Conservation (phyloP, 2,329 filamentous ascomycete species). For the Pseudogymnoascus sp. region DNA sequence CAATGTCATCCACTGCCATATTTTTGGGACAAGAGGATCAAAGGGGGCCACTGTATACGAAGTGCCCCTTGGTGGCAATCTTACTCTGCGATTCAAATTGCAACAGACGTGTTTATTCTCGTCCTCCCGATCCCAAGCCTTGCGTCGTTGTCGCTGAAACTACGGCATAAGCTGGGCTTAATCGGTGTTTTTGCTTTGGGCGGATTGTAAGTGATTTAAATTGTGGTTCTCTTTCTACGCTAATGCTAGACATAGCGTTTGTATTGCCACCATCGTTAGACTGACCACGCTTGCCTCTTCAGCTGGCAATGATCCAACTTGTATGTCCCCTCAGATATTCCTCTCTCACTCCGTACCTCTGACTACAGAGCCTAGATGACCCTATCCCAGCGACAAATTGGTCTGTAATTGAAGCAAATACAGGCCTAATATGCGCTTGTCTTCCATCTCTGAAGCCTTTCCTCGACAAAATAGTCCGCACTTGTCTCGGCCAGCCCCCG, state of each 20-base stretch:
- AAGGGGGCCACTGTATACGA: constrained; percentile 32
- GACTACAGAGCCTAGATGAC: constrained; percentile 16
- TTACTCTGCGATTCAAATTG: constrained; percentile 35
- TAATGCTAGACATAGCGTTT: constrained; percentile 11
- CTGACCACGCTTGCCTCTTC: constrained; percentile 6
- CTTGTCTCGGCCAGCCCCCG: neutral
- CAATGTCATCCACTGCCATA: constrained; percentile 33
- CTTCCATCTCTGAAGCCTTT: constrained; percentile 20
- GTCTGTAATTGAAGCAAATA: constrained; percentile 31
- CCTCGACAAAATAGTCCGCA: neutral
- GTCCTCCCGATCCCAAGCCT: constrained; percentile 33
- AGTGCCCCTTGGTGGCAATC: constrained; percentile 32
- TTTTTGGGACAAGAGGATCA: constrained; percentile 32
- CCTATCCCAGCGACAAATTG: constrained; percentile 28
- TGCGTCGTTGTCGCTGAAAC: constrained; percentile 27
- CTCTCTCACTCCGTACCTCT: neutral
- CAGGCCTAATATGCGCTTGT: constrained; percentile 31
- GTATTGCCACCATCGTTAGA: constrained; percentile 13
- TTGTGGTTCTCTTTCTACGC: neutral
- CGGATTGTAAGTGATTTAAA: constrained; percentile 27
- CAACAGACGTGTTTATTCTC: constrained; percentile 36
- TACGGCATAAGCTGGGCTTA: constrained; percentile 36
- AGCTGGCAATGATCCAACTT: neutral
- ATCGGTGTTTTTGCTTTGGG: constrained; percentile 37
- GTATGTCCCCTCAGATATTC: neutral